Conservation (phyloP, 2,329 filamentous ascomycete species). For the Xylariaceae sp. region DNA sequence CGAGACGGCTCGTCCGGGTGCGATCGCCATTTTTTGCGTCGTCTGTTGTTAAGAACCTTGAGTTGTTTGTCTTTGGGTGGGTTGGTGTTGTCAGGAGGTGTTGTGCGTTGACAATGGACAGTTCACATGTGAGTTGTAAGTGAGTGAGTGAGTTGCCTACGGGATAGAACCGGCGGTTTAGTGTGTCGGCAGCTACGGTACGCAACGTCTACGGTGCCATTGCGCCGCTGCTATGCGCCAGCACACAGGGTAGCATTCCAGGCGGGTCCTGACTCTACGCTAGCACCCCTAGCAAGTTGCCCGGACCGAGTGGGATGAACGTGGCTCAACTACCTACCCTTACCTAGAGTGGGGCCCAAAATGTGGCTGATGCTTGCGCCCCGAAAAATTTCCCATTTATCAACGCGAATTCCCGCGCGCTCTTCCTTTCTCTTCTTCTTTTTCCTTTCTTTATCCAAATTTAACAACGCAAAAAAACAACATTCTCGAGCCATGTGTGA, state of each 20-base stretch:
- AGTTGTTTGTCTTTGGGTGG: not conserved
- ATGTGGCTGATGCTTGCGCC: conserved; percentile 16
- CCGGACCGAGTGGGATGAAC: not conserved
- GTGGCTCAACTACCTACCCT: conserved; percentile 4
- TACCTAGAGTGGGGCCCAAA: not conserved
- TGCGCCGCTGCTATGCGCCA: not conserved
- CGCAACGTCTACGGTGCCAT: no score
- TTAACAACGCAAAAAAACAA: conserved; percentile 46
- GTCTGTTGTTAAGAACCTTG: not conserved
- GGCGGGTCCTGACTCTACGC: no score
- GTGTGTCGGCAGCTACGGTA: no score
- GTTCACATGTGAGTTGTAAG: not conserved
- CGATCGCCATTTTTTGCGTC: conserved; percentile 27
- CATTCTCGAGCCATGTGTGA: conserved; percentile 41
- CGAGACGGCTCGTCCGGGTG: conserved; percentile 32
- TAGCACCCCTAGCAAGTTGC: no score
- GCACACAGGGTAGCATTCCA: not conserved
- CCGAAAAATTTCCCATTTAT: conserved; percentile 9
- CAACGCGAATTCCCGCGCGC: conserved; percentile 9
- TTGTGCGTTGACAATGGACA: not conserved
- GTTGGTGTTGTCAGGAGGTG: not conserved
- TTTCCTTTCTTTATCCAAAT: conserved; percentile 32
- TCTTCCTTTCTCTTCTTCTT: conserved; percentile 29
- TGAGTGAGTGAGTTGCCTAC: no score
- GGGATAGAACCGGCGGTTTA: no score